Base-by-base conservation (phyloP, 1,139 yeast species). In the Candida pseudoviswanathii region DNA sequence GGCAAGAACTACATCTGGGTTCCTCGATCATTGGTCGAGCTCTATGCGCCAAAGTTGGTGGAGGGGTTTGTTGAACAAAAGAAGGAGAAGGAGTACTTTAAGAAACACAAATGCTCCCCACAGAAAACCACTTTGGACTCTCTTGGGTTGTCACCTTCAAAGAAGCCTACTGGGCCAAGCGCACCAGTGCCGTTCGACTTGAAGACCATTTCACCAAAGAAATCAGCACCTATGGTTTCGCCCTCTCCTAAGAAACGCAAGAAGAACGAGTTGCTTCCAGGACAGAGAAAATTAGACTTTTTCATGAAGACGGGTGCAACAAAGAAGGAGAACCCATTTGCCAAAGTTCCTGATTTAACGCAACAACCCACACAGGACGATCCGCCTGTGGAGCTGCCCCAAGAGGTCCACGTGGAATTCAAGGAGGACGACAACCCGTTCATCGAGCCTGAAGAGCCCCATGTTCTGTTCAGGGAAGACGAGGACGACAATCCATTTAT, bases 1-100 rank as follows among this genome's bases (percentile, higher is more conserved):
- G 42, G 36, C 3, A 16, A 26, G 25, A 46, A 32, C 25, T 50
- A 50, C 22, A 43, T 58, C 8, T 61, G 64, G 64, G 42, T 61
- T 11, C 65, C 66, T 1, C 41, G 34, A 34, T 49, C 51, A 5
- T 38, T 60, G 24, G 50, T 60, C 3, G 37, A 46, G 25, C 45
- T 51, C 24, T 54, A 50, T 4, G 51, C 52, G 40, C 49, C 54
- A 2, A 43, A 43, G 5, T 25, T 59, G 24, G 40, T 60, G 5
- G 30, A 34, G 5, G 45, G 47, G 2, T 59, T 48, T 42, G 47
- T 50, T n/a, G 39, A 43, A 22, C 24, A 37, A 10, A 51, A 30
- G 16, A 24, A 49, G 29, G 51, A 50, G 9, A 10, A 31, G 6
- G 50, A 47, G n/a, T 47, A 34, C 37, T 29, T 22, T 10, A 47